These are phyloP conservation scores for Gardenia jasminoides DNA, from an alignment of 257 asterid species.

Conservation along the genomic window DNA sequence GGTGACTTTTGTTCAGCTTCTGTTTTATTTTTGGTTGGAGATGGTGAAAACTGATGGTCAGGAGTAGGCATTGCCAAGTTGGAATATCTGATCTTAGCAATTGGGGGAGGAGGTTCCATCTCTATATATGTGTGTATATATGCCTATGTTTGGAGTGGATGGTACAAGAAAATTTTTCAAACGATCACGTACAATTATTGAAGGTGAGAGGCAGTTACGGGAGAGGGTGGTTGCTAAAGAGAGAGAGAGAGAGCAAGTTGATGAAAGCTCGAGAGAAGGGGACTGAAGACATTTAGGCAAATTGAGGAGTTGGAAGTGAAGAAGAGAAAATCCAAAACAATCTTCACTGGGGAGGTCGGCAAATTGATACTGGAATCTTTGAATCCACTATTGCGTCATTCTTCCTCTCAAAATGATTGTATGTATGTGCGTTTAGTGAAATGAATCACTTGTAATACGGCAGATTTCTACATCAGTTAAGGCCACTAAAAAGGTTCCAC, in stretches of 20 bases:
- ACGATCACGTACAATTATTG: background rate
- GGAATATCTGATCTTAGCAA: background rate
- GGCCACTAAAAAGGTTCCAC: too few relatives aligned
- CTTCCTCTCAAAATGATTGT: background rate
- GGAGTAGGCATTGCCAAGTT: constrained; percentile 1
- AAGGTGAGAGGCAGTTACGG: background rate
- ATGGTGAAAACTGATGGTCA: background rate
- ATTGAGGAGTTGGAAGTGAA: constrained; percentile 27
- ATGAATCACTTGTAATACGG: too few relatives aligned
- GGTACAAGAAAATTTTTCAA: background rate
- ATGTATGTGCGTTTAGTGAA: background rate
- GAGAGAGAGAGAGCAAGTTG: background rate
- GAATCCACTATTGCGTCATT: constrained; percentile 17
- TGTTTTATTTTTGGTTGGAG: constrained; percentile 23
- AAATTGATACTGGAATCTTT: constrained; percentile 6
- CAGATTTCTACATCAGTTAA: too few relatives aligned
- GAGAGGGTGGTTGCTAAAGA: background rate
- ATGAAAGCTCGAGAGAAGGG: background rate
- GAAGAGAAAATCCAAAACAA: constrained; percentile 30
- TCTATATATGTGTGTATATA: background rate
- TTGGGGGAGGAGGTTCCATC: background rate
- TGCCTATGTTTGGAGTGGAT: background rate
- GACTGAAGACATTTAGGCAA: constrained; percentile 12
- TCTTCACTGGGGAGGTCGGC: constrained; percentile 42
- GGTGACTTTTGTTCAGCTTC: constrained; percentile 19